Base-by-base conservation (phyloP, 495 filamentous ascomycete genomes). In the Trypethelium eluteriae region DNA sequence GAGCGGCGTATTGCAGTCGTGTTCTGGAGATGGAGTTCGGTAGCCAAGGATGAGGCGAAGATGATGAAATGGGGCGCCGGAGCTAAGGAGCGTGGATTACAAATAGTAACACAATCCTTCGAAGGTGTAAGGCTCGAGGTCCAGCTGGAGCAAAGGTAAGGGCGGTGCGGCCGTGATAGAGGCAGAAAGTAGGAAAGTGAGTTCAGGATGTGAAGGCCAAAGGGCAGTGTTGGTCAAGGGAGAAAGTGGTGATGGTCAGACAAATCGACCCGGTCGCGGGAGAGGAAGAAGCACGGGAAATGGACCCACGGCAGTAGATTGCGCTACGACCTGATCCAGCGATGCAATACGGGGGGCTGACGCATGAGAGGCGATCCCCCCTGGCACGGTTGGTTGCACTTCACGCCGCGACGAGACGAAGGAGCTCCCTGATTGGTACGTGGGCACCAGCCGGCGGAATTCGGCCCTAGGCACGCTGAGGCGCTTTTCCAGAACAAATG, bases 401-500 rank as follows among this genome's bases (percentile, higher is more conserved):
- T 32, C 53, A 59, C 53, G 53, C 53, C 53, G 53, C 53, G 53
- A 59, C 25, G 53, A 59, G 53, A 59, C 53, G 53, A 59, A 32
- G 18, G 6, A 18, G 7, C 25, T 7, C 53, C 25, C 25, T 59
- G 53, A 59, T 59, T 59, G 53, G 53, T 36, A 32, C 34, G 53
- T 32, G n/a, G 25, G 11, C 11, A 36, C 32, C 18, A 11, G 53
- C 32, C 53, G 7, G 53, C 53, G 53, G 53, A 59, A 35, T 59
- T 59, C 53, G 53, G 53, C 53, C 53, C 53, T 59, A 32, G 53
- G 14, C 53, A 59, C n/a, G 14, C 53, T 59, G 53, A 59, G 53
- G 53, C 53, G 53, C 53, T 36, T 59, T 59, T 59, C 53, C 53
- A 59, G 53, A 59, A 59, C 53, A 59, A 59, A 59, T 59, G 53